A percentile compares a stretch with the other conserved stretches of the same genome.
Conservation (phyloP, 495 filamentous ascomycete species). For the Penicillium ochrochloron region DNA sequence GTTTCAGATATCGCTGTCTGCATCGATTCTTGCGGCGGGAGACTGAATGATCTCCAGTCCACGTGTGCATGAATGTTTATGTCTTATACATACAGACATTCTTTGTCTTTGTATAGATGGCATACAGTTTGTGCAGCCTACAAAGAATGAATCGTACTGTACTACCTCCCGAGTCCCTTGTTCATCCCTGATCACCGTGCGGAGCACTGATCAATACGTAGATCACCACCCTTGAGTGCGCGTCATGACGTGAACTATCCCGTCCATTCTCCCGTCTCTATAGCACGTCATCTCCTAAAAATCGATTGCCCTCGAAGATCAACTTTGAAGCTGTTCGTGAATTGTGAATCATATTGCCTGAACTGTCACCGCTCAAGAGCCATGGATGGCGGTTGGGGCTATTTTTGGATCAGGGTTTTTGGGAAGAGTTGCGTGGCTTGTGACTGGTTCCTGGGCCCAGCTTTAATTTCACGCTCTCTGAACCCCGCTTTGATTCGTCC, state of each 20-base stretch:
- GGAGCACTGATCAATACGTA: conserved; percentile 5
- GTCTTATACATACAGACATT: neutral
- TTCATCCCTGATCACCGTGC: conserved; percentile 10
- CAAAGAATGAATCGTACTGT: neutral
- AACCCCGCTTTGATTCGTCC: neutral
- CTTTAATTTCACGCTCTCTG: conserved; percentile 5
- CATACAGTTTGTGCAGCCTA: neutral
- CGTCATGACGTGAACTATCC: conserved; percentile 13
- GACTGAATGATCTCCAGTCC: neutral
- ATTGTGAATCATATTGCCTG: neutral
- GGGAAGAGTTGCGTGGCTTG: conserved; percentile 12
- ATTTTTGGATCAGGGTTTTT: conserved; percentile 20
- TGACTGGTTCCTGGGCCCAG: conserved; percentile 1
- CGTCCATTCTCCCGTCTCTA: neutral
- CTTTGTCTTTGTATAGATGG: neutral
- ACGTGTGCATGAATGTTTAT: neutral
- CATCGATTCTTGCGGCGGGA: neutral
- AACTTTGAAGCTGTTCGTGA: conserved; percentile 1
- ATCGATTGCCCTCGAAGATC: neutral
- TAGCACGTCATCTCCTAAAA: conserved; percentile 6
- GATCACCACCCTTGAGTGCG: conserved; percentile 10
- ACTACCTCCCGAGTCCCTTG: neutral
- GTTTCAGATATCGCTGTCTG: conserved; percentile 4
- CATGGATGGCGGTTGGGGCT: neutral
- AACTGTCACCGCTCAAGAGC: conserved; percentile 4